These are phyloP conservation scores for Candida parachauliodes DNA, from an alignment of 805 yeast species.

Conservation along the genomic window DNA sequence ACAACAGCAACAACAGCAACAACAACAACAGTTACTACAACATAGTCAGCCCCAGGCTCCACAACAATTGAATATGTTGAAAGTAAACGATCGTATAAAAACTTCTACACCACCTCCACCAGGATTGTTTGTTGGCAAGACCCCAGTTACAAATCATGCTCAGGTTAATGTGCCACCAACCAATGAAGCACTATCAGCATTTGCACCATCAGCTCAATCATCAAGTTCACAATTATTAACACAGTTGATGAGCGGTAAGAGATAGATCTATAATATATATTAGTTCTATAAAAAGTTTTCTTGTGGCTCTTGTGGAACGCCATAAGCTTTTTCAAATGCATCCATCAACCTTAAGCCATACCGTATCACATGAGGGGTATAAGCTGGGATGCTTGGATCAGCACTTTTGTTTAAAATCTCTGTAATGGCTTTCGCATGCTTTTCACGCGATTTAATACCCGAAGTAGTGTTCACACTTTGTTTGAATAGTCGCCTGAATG, in stretches of 20 bases:
- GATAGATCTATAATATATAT: slow-evolving; percentile 16
- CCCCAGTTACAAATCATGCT: slow-evolving; percentile 5
- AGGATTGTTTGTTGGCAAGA: slow-evolving; percentile 46
- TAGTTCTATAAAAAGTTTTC: slow-evolving; percentile 10
- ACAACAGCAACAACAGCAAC: slow-evolving; percentile 25
- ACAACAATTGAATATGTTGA: slow-evolving; percentile 21
- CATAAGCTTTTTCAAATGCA: slow-evolving; percentile 15
- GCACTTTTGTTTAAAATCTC: background rate
- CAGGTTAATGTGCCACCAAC: slow-evolving; percentile 11
- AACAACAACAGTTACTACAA: slow-evolving; percentile 30
- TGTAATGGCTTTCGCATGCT: background rate
- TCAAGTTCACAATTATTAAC: slow-evolving; percentile 78
- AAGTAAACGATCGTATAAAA: slow-evolving; percentile 30
- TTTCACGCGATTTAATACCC: background rate
- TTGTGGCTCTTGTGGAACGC: slow-evolving; percentile 14
- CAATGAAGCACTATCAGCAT: slow-evolving; percentile 10
- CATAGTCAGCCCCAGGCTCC: slow-evolving; percentile 11
- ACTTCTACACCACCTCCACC: slow-evolving; percentile 72
- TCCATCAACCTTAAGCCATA: slow-evolving; percentile 15
- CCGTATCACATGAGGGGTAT: background rate
- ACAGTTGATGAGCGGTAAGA: slow-evolving; percentile 81
- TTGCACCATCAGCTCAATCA: slow-evolving; percentile 23
- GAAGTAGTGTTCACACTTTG: background rate
- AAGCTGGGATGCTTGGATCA: slow-evolving; percentile 4
- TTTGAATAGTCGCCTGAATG: background rate